Percentiles rank a stretch among this genome's conserved stretches.
Conservation (phyloP, 768 basidiomycete species). For the Auriculariales sp. region DNA sequence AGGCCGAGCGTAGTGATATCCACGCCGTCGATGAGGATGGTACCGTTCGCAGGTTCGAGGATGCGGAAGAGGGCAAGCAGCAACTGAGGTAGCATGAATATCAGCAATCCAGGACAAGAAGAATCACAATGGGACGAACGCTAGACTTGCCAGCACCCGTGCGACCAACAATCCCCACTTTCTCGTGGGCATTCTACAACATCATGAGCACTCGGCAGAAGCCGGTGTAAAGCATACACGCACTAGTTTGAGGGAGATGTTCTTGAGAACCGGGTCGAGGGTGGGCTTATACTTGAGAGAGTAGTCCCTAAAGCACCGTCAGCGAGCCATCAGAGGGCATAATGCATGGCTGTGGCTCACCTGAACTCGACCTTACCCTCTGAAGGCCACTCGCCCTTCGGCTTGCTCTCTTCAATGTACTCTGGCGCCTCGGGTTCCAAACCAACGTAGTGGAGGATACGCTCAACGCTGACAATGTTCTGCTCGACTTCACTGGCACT, state of each 20-base stretch:
- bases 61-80: constrained; percentile 65
- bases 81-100: constrained; percentile 20
- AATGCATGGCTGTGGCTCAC: constrained; percentile 21
- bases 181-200: constrained; percentile 56
- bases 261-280: constrained; percentile 65
- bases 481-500: constrained; percentile 82
- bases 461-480: constrained; percentile 80
- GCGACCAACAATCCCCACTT: constrained; percentile 78
- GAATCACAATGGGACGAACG: constrained; percentile 22
- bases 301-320: constrained; percentile 33
- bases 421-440: constrained; percentile 61
- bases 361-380: constrained; percentile 61
- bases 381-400: constrained; percentile 51
- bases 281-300: constrained; percentile 69
- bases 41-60: constrained; percentile 53
- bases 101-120: background rate
- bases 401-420: constrained; percentile 46
- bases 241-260: constrained; percentile 58
- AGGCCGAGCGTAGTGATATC: constrained; percentile 68
- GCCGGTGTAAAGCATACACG: constrained; percentile 7
- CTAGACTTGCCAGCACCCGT: constrained; percentile 71
- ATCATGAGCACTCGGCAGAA: constrained; percentile 5
- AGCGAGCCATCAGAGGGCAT: background rate
- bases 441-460: constrained; percentile 69
- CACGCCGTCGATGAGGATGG: constrained; percentile 57